Conservation (phyloP, 257 asterid species). For the Solanum bulbocastanum region DNA sequence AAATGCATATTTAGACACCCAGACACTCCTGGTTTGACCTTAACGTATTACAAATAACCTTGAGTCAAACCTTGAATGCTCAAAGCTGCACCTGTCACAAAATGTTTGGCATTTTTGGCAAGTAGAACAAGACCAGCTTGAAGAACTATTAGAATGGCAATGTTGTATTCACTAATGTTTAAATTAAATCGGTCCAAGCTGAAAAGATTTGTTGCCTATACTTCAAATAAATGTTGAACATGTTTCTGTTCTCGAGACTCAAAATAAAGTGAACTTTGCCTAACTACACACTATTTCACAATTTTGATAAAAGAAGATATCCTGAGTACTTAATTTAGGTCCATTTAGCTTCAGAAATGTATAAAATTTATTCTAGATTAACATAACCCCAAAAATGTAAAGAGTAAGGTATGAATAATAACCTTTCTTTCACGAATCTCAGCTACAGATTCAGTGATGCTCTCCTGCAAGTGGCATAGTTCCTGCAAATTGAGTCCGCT, state of each 20-base stretch:
- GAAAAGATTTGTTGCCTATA: not conserved
- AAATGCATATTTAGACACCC: not conserved
- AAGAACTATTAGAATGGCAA: not conserved
- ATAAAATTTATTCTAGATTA: not conserved
- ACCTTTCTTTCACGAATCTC: constrained; percentile 30
- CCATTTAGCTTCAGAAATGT: not conserved
- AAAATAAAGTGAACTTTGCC: not conserved
- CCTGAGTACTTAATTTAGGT: not conserved
- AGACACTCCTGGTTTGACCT: not conserved
- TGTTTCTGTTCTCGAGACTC: not conserved
- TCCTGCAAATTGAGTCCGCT: constrained; percentile 24
- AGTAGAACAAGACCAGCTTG: not conserved
- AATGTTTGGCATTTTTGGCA: not conserved
- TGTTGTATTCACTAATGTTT: not conserved
- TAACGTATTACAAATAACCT: not conserved
- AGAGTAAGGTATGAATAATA: not conserved
- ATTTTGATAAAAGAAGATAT: not conserved
- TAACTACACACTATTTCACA: not conserved
- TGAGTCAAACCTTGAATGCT: not conserved
- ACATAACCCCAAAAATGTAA: not conserved
- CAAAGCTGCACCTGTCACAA: not conserved
- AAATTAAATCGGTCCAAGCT: not conserved
- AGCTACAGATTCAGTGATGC: constrained; percentile 10
- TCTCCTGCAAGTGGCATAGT: constrained; percentile 14
- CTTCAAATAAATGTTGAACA: not conserved